Percentiles rank a stretch among this genome's conserved stretches.
Conservation (phyloP, 2,329 filamentous ascomycete genomes). For the Diatrype stigma region DNA sequence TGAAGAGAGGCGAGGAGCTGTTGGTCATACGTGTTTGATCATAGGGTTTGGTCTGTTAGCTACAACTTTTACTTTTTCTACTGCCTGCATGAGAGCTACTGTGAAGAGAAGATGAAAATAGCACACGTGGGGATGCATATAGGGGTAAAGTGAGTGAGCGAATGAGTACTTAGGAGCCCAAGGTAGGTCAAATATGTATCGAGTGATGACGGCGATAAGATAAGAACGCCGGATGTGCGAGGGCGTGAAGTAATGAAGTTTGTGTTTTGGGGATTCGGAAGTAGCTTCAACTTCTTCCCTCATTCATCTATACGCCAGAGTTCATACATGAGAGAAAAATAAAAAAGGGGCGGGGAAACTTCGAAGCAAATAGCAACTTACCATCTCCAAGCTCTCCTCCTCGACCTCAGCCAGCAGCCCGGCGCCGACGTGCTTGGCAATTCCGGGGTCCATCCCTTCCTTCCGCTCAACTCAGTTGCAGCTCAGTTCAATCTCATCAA, state of each 20-base stretch:
- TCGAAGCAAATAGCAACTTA: no score
- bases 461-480: no score
- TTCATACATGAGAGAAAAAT: not conserved
- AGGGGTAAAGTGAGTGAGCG: no score
- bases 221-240: constrained; percentile 10
- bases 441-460: constrained; percentile 25
- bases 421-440: constrained; percentile 42
- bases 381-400: constrained; percentile 56
- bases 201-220: constrained; percentile 21
- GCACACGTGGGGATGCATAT: no score
- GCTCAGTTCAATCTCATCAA: no score
- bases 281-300: not conserved
- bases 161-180: no score
- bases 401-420: constrained; percentile 52
- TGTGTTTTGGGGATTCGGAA: not conserved
- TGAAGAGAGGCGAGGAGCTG: constrained; percentile 20
- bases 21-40: no score
- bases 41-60: not conserved
- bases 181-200: no score
- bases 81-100: constrained; percentile 1
- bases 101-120: constrained; percentile 6
- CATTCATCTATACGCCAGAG: not conserved
- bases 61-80: constrained; percentile 1
- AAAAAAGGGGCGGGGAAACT: constrained; percentile 10
- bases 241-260: not conserved